phyloP scores from a whole-genome alignment of 441 rosid species.

The Erysimum cheiri region DNA sequence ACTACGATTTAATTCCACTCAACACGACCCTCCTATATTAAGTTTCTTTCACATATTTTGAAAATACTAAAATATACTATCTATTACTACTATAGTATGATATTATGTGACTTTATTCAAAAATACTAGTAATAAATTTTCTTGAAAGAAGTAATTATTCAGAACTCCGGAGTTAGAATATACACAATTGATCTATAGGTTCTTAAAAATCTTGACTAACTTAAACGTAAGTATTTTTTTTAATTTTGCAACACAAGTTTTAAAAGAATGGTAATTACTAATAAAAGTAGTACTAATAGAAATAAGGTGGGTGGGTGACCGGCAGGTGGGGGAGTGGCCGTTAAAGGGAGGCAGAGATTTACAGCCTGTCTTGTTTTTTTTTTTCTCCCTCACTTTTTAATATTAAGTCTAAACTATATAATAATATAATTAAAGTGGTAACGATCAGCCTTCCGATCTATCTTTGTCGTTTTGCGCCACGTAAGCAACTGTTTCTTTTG shows the following conservation, averaged over 20 bases:
- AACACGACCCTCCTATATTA: not conserved
- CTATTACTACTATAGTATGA: too few species aligned
- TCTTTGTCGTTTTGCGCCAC: constrained; percentile 35
- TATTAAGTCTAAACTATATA: not conserved
- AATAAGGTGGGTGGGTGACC: constrained; percentile 34
- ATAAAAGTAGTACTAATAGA: not conserved
- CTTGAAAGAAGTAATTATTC: not conserved
- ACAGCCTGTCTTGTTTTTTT: constrained; percentile 37
- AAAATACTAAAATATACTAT: too few species aligned
- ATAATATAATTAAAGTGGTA: constrained; percentile 24
- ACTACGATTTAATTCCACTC: constrained; percentile 17
- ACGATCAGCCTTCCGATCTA: constrained; percentile 29
- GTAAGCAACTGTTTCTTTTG: constrained; percentile 34
- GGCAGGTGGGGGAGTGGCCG: constrained; percentile 45
- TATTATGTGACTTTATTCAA: too few species aligned
- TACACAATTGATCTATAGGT: too few species aligned
- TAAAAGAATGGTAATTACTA: constrained; percentile 13
- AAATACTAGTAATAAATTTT: too few species aligned
- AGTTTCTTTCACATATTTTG: not conserved
- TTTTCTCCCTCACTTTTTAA: not conserved
- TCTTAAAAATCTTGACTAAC: too few species aligned
- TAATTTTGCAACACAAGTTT: not conserved
- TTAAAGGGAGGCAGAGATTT: constrained; percentile 45
- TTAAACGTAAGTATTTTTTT: not conserved
- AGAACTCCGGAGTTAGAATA: too few species aligned